Base-by-base conservation (phyloP, 2,329 filamentous ascomycete genomes). In the Coleophoma eucalyptorum region DNA sequence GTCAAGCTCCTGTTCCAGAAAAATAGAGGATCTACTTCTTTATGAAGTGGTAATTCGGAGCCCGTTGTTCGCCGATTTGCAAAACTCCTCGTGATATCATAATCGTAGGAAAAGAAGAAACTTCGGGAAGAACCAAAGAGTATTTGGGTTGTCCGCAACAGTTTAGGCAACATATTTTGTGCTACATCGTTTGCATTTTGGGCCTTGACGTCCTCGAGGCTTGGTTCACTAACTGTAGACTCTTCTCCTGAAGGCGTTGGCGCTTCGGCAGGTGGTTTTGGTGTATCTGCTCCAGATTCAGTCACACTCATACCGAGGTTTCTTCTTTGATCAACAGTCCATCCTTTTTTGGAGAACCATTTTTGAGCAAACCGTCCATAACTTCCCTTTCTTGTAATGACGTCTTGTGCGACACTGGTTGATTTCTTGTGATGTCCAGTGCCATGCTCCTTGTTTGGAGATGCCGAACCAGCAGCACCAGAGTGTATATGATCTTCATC, bases 81-180 rank as follows among this genome's bases (percentile, higher is more conserved):
- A 50, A 83, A 62, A 55, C 80, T 84, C 50, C 86, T 81, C 1
- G 94, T 97, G 46, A 99, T 81, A 65, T 99, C 92, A 65, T 93
- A 80, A 57, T 99, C 94, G 67, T 99, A 97, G 0, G 92, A 92
- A 67, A 93, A 99, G 73, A 87, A 97, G 68, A 97, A 97, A 66
- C 90, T 97, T 55, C 80, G 80, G 0, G 87, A 91, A 4, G 84
- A 80, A 1, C 88, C 85, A 64, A 97, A 93, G 53, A 96, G 81
- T 50, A 97, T 81, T 63, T 89, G 89, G 2, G 90, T 86, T 32
- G 89, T 95, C 38, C 87, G 81, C 40, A 99, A 69, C 37, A 97
- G 76, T 63, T 96, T 96, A 1, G 93, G 93, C 11, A 96, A 74
- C 32, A 97, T 70, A 32, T 49, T 58, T 26, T 54, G 57, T 20